phyloP scores from a whole-genome alignment of 2,329 filamentous ascomycete species.

The Penicillium sp. region DNA sequence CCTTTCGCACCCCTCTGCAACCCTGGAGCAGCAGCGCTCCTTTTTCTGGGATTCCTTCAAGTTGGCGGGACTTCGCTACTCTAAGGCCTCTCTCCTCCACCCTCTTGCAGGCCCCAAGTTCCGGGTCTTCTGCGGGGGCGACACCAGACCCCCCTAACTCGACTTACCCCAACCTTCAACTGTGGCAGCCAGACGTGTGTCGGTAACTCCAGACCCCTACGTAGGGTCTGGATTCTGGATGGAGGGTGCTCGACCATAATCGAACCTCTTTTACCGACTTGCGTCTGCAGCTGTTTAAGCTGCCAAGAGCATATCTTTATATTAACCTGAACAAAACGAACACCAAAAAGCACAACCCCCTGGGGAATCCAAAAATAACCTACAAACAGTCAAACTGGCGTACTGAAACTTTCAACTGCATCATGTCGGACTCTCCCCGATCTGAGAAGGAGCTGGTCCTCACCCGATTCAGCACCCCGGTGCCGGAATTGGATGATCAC shows the following conservation, averaged over 20 bases:
- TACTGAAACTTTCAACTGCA: conserved; percentile 2
- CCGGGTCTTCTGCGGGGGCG: conserved; percentile 95
- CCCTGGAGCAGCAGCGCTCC: conserved; percentile 45
- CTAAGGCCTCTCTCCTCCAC: conserved; percentile 72
- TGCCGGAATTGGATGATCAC: conserved; percentile 79
- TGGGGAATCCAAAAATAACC: conserved; percentile 1
- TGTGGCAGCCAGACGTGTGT: conserved; percentile 39
- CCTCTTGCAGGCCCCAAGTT: conserved; percentile 89
- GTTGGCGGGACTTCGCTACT: conserved; percentile 82
- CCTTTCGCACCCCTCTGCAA: conserved; percentile 23
- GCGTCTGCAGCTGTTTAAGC: conserved; percentile 26
- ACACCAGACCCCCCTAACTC: conserved; percentile 97
- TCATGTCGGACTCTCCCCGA: conserved; percentile 56
- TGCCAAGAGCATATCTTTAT: conserved; percentile 15
- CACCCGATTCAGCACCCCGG: conserved; percentile 63
- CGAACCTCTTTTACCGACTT: conserved; percentile 27
- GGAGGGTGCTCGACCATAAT: conserved; percentile 33
- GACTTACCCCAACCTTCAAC: conserved; percentile 37
- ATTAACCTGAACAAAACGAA: neutral
- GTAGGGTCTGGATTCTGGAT: conserved; percentile 46
- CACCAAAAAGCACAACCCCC: neutral
- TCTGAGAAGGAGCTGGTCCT: conserved; percentile 63
- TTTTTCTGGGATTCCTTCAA: conserved; percentile 65
- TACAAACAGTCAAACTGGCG: conserved; percentile 19
- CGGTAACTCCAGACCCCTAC: conserved; percentile 43